Evolutionary conservation across 495 filamentous ascomycete genomes (phyloP).

Genomic region (Aspergillus haitiensis): DNA sequence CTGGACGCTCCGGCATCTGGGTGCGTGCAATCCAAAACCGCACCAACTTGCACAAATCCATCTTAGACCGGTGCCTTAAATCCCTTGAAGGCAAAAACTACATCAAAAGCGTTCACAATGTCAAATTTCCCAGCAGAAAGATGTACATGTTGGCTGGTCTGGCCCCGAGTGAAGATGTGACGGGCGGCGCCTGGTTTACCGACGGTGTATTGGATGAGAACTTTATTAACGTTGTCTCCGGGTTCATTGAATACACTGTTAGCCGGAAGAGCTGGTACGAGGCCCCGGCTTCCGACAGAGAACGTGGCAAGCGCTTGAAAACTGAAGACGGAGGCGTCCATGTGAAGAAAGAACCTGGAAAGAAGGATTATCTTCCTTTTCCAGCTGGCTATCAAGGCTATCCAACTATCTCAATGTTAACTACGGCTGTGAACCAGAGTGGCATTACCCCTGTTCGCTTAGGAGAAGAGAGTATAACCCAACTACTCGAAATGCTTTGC

Average conservation of each 20-base stretch:
- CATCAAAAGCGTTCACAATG: constrained; percentile 71
- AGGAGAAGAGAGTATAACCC: constrained; percentile 69
- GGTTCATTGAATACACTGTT: constrained; percentile 70
- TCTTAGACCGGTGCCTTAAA: constrained; percentile 74
- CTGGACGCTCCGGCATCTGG: constrained; percentile 83
- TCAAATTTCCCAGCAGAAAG: constrained; percentile 60
- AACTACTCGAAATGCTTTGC: constrained; percentile 79
- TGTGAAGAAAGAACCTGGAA: constrained; percentile 36
- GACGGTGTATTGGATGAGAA: constrained; percentile 82
- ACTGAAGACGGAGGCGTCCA: constrained; percentile 38
- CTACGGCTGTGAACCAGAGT: constrained; percentile 63
- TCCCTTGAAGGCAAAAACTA: constrained; percentile 78
- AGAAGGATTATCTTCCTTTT: constrained; percentile 56
- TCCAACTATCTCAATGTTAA: constrained; percentile 72
- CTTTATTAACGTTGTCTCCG: constrained; percentile 72
- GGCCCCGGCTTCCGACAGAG: constrained; percentile 29
- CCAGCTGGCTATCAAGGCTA: constrained; percentile 71
- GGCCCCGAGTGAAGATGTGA: constrained; percentile 79
- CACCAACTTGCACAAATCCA: constrained; percentile 75
- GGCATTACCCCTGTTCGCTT: constrained; percentile 65
- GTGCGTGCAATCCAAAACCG: constrained; percentile 71
- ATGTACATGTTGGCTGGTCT: constrained; percentile 67
- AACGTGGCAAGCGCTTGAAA: constrained; percentile 45
- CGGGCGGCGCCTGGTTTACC: constrained; percentile 91
- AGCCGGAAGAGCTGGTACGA: constrained; percentile 67